Evolutionary conservation across 2,329 filamentous ascomycete genomes (phyloP).

Genomic region (Ophiostoma tasmaniense): DNA sequence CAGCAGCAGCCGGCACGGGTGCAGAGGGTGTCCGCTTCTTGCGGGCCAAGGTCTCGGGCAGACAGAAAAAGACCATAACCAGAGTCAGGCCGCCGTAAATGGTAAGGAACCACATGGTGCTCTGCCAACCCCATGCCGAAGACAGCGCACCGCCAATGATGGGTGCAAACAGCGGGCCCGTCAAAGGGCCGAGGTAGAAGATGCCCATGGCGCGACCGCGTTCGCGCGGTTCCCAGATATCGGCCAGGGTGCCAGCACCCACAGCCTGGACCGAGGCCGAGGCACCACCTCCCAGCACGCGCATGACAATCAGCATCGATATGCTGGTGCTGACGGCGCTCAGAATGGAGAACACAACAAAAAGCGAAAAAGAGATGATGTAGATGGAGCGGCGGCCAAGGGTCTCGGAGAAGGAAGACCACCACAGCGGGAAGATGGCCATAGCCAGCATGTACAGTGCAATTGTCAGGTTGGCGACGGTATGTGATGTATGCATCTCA

Average conservation of each 20-base stretch:
- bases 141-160: constrained; percentile 69
- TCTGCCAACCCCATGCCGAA: constrained; percentile 62
- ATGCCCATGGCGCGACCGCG: constrained; percentile 72
- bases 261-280: constrained; percentile 75
- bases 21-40: constrained; percentile 11
- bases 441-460: constrained; percentile 76
- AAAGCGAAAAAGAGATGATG: constrained; percentile 63
- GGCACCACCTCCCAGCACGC: constrained; percentile 64
- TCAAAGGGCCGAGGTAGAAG: constrained; percentile 72
- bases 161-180: constrained; percentile 65
- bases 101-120: constrained; percentile 68
- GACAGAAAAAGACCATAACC: constrained; percentile 48
- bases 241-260: constrained; percentile 73
- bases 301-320: constrained; percentile 66
- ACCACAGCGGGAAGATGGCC: constrained; percentile 81
- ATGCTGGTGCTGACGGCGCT: constrained; percentile 62
- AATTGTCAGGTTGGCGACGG: constrained; percentile 65
- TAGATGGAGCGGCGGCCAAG: constrained; percentile 71
- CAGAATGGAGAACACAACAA: constrained; percentile 61
- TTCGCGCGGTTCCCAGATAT: constrained; percentile 67
- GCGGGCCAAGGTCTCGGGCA: constrained; percentile 56
- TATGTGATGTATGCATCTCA: constrained; percentile 54
- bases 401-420: constrained; percentile 71
- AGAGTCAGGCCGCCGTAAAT: constrained; percentile 57
- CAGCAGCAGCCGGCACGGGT: not conserved